Evolutionary conservation across 495 filamentous ascomycete species (phyloP).

Genomic region (Xylaria acuta): DNA sequence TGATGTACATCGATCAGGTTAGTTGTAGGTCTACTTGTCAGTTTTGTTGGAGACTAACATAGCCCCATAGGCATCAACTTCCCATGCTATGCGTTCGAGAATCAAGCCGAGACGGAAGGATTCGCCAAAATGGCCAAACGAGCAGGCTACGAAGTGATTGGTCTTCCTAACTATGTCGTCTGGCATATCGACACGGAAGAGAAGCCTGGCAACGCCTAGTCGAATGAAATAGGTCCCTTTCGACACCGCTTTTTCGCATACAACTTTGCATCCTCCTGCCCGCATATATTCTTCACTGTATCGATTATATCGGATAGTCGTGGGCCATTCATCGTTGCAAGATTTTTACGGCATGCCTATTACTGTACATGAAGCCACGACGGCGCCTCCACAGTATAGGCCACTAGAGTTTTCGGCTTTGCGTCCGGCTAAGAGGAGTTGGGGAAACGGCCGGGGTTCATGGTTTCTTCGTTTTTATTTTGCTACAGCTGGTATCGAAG

Average conservation of each 20-base stretch:
- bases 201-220: conserved; percentile 80
- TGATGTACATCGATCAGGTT: conserved; percentile 94
- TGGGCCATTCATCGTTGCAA: conserved; percentile 38
- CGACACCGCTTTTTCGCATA: conserved; percentile 18
- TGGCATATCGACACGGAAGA: conserved; percentile 99
- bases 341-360: conserved; percentile 39
- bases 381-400: conserved; percentile 40
- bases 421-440: conserved; percentile 38
- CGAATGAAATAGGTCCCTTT: conserved; percentile 8
- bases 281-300: conserved; percentile 28
- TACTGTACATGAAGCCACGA: conserved; percentile 48
- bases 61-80: conserved; percentile 83
- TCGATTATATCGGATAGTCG: conserved; percentile 33
- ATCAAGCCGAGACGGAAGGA: conserved; percentile 98
- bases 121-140: conserved; percentile 99
- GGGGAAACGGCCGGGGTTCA: conserved; percentile 31
- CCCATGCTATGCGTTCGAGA: conserved; percentile 95
- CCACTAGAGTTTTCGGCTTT: conserved; percentile 33
- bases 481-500: conserved; percentile 1
- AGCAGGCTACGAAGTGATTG: conserved; percentile 89
- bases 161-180: conserved; percentile 95
- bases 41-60: conserved; percentile 20
- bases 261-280: conserved; percentile 27
- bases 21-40: conserved; percentile 28
- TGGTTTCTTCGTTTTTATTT: conserved; percentile 27